These are phyloP conservation scores for Kodamaea fukazawae DNA, from an alignment of 805 yeast genomes.

Conservation along the genomic window DNA sequence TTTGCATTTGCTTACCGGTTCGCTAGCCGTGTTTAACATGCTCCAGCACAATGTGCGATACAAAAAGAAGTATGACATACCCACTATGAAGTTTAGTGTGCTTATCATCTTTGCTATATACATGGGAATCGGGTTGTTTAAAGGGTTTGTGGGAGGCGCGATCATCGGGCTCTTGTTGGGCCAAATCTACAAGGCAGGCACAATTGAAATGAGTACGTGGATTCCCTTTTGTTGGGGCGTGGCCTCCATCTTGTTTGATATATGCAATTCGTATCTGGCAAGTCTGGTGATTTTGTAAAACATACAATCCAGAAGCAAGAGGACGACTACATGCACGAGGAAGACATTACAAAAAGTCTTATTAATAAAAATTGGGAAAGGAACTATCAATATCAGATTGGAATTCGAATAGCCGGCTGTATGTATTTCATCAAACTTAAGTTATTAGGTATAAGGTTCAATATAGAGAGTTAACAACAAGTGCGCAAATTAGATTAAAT, in stretches of 20 bases:
- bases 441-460: background rate
- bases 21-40: conserved; percentile 45
- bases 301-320: background rate
- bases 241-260: conserved; percentile 62
- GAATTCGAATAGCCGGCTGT: too few species aligned
- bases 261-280: conserved; percentile 64
- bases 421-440: too few species aligned
- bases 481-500: background rate
- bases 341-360: too few species aligned
- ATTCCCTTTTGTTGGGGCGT: conserved; percentile 83
- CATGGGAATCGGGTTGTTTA: conserved; percentile 52
- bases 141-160: conserved; percentile 72
- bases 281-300: conserved; percentile 28
- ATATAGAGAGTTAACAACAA: conserved; percentile 1
- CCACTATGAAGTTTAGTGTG: conserved; percentile 22
- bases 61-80: conserved; percentile 1
- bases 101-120: conserved; percentile 47
- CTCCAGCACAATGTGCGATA: conserved; percentile 21
- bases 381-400: too few species aligned
- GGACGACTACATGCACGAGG: too few species aligned
- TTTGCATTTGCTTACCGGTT: conserved; percentile 64
- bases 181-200: conserved; percentile 75
- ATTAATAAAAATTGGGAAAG: too few species aligned
- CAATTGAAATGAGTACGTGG: conserved; percentile 92
- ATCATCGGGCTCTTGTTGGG: conserved; percentile 72